Evolutionary conservation across 306 rosid genomes (phyloP).

Genomic region (Castanea crenata): DNA sequence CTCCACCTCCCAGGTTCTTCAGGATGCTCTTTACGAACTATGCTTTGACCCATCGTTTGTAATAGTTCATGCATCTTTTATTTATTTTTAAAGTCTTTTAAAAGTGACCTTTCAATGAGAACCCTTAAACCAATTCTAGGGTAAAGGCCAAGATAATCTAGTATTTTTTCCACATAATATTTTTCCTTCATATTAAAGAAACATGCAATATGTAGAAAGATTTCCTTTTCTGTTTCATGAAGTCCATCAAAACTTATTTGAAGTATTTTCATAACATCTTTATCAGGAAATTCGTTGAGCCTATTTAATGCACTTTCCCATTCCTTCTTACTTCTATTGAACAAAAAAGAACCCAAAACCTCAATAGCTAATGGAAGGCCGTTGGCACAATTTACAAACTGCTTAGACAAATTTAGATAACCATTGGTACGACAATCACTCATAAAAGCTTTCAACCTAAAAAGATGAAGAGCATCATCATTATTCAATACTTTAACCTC

Average conservation of each 20-base stretch:
- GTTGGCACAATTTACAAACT: slow-evolving; percentile 13
- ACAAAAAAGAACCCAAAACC: slow-evolving; percentile 25
- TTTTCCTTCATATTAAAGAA: slow-evolving; percentile 39
- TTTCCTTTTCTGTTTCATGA: slow-evolving; percentile 4
- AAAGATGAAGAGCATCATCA: slow-evolving; percentile 27
- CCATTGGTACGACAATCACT: slow-evolving; percentile 2
- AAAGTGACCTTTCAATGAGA: slow-evolving; percentile 37
- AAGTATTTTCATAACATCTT: slow-evolving; percentile 11
- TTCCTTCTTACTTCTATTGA: slow-evolving; percentile 9
- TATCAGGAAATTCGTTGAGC: slow-evolving; percentile 6
- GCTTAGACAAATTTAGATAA: slow-evolving; percentile 23
- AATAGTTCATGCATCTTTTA: rapidly evolving
- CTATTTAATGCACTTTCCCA: slow-evolving; percentile 29
- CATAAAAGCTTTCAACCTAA: slow-evolving; percentile 33
- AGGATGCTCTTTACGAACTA: too few species aligned
- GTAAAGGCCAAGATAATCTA: slow-evolving; percentile 24
- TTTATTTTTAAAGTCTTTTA: rapidly evolving
- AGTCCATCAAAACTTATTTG: slow-evolving; percentile 36
- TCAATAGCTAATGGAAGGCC: slow-evolving; percentile 43
- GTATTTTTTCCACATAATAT: slow-evolving; percentile 17
- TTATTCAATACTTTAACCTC: background rate
- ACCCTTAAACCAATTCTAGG: slow-evolving; percentile 28
- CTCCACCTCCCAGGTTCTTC: too few species aligned
- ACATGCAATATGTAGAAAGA: slow-evolving; percentile 8
- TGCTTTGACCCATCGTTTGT: too few species aligned